Conservation (phyloP, 208 protist species). For the Endotrypanum monterogeii region DNA sequence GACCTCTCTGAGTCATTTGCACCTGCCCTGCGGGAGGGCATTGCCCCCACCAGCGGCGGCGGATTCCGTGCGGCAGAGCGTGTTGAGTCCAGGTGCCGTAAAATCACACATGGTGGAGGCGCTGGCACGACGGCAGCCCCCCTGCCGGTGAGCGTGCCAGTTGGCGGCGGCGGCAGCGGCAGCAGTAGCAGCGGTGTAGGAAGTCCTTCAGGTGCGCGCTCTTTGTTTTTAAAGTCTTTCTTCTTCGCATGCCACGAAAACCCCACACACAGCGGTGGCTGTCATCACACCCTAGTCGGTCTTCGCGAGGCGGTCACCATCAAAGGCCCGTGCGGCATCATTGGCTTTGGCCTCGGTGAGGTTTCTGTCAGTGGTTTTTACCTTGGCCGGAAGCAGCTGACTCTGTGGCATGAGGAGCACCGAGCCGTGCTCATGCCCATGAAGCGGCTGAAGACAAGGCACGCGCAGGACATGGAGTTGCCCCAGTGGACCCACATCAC, state of each 20-base stretch:
- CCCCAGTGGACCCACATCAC: conserved; percentile 27
- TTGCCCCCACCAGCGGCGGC: not conserved
- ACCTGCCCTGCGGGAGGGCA: not conserved
- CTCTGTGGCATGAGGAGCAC: conserved; percentile 51
- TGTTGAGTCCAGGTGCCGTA: not conserved
- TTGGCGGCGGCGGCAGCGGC: not conserved
- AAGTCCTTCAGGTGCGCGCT: conserved; percentile 5
- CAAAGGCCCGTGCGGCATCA: conserved; percentile 72
- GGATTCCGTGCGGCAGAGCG: not conserved
- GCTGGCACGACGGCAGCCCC: not conserved
- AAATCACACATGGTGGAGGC: not conserved
- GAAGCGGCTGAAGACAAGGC: conserved; percentile 38
- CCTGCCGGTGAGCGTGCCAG: not conserved
- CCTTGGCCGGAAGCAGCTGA: conserved; percentile 68
- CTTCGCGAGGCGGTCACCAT: conserved; percentile 60
- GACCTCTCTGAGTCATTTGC: not conserved
- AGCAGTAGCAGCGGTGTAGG: conserved; percentile 5
- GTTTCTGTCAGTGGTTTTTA: conserved; percentile 64
- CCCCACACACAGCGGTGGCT: conserved; percentile 22
- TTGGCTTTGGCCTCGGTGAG: conserved; percentile 76
- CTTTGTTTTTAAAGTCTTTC: conserved; percentile 47
- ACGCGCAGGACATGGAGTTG: conserved; percentile 31
- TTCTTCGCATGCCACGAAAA: conserved; percentile 64
- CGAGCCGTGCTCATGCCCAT: conserved; percentile 65
- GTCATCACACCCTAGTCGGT: conserved; percentile 74